These are phyloP conservation scores for Inga leiocalycina DNA, from an alignment of 306 rosid species.

Conservation along the genomic window DNA sequence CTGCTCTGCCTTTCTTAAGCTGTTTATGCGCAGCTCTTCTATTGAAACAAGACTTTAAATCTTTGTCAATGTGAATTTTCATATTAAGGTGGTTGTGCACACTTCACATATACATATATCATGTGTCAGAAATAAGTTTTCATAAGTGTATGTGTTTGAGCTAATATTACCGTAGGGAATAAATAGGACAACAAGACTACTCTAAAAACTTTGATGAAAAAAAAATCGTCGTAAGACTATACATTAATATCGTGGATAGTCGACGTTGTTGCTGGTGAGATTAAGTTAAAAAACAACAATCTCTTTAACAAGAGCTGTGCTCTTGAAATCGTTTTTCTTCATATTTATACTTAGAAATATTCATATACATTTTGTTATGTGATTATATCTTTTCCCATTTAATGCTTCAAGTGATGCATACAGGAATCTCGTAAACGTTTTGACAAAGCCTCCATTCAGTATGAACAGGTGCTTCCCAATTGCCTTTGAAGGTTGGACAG, in stretches of 20 bases:
- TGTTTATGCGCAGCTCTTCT: neutral
- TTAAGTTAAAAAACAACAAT: neutral
- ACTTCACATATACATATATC: neutral
- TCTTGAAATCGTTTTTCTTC: slow-evolving; percentile 8
- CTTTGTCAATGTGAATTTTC: neutral
- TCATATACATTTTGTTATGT: slow-evolving; percentile 13
- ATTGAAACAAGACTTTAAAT: neutral
- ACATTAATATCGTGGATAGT: neutral
- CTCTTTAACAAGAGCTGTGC: slow-evolving; percentile 15
- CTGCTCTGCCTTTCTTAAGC: neutral
- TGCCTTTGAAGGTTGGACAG: slow-evolving; percentile 19
- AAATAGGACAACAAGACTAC: neutral
- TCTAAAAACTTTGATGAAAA: neutral
- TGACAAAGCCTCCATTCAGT: slow-evolving; percentile 68
- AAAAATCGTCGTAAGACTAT: neutral
- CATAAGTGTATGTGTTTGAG: neutral
- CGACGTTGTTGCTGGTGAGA: neutral
- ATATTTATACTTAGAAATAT: neutral
- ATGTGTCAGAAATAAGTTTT: neutral
- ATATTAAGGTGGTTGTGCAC: neutral
- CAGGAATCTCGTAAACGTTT: slow-evolving; percentile 89
- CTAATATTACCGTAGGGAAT: neutral
- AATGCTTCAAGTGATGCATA: slow-evolving; percentile 39
- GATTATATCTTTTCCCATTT: neutral
- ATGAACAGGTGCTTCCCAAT: slow-evolving; percentile 69